Evolutionary conservation across 2,329 filamentous ascomycete species (phyloP).

Genomic region (Ascochyta pisi): DNA sequence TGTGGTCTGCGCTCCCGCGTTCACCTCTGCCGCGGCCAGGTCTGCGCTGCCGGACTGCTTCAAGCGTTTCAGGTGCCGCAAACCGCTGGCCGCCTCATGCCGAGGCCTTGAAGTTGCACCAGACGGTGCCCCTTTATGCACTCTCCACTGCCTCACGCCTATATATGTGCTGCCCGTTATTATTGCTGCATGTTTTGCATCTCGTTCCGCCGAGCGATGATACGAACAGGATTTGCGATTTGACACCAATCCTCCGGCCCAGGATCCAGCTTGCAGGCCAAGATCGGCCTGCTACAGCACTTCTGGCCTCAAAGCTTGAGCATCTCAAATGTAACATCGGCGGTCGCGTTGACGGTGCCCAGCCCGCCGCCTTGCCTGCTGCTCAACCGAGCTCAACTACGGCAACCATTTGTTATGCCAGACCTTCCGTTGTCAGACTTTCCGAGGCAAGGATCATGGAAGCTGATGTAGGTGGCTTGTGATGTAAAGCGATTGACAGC

Average conservation of each 20-base stretch:
- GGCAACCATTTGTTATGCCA: conserved; percentile 1
- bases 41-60: conserved; percentile 18
- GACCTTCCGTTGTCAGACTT: neutral
- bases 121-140: conserved; percentile 35
- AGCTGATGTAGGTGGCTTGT: conserved; percentile 18
- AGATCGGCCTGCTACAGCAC: conserved; percentile 15
- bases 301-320: conserved; percentile 10
- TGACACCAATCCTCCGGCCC: conserved; percentile 5
- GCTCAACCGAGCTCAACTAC: neutral
- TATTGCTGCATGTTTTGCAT: neutral
- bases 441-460: neutral
- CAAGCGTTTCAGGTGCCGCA: conserved; percentile 29
- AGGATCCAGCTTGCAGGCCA: conserved; percentile 16
- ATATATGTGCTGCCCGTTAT: conserved; percentile 3
- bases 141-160: conserved; percentile 12
- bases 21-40: conserved; percentile 7
- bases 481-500: conserved; percentile 14
- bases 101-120: conserved; percentile 21
- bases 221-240: neutral
- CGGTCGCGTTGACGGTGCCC: conserved; percentile 11
- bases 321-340: conserved; percentile 13
- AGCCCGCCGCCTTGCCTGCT: conserved; percentile 4
- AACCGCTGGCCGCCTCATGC: conserved; percentile 27
- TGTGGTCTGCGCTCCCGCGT: conserved; percentile 4
- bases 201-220: neutral